Evolutionary conservation across 306 rosid species (phyloP).

Genomic region (Cajanus cajan): DNA sequence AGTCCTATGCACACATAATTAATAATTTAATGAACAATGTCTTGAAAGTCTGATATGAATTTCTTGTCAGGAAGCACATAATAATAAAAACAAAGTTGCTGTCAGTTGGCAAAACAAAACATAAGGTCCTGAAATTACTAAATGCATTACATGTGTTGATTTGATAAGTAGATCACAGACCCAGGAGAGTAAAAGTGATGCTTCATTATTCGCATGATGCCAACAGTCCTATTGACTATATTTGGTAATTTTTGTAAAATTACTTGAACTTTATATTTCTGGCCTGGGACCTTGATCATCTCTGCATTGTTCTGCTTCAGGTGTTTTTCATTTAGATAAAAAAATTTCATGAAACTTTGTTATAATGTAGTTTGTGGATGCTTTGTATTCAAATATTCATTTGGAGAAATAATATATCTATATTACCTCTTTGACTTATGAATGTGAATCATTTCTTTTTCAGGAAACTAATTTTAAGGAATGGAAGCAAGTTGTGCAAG

Average conservation of each 20-base stretch:
- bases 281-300: not conserved
- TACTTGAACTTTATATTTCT: not conserved
- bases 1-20: not conserved
- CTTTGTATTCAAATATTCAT: conserved; percentile 18
- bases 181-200: not conserved
- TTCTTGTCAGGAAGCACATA: too few species aligned
- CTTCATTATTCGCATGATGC: not conserved
- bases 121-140: not conserved
- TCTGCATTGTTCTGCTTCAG: conserved; percentile 12
- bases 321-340: not conserved
- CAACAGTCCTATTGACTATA: not conserved
- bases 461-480: conserved; percentile 91
- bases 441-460: conserved; percentile 37
- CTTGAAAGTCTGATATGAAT: too few species aligned
- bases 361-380: conserved; percentile 7
- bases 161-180: not conserved
- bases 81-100: too few species aligned
- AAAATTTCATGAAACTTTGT: not conserved
- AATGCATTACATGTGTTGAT: conserved; percentile 14
- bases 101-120: not conserved
- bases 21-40: not conserved
- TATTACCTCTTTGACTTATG: conserved; percentile 36
- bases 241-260: not conserved
- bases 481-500: conserved; percentile 97
- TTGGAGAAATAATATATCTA: not conserved